These are phyloP conservation scores for Blastomyces parvus DNA, from an alignment of 2,329 filamentous ascomycete genomes.

Conservation along the genomic window DNA sequence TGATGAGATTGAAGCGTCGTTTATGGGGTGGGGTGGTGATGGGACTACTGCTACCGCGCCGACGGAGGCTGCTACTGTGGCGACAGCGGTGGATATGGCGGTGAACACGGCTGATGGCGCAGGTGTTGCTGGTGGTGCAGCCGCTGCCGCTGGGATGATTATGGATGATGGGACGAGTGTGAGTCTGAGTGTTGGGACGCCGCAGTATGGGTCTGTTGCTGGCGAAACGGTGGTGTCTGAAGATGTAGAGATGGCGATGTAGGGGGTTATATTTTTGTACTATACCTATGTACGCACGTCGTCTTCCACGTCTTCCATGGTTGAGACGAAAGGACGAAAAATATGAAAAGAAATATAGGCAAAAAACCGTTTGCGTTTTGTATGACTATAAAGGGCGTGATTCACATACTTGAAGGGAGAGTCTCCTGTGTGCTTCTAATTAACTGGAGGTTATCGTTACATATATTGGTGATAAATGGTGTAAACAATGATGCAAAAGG, in stretches of 20 bases:
- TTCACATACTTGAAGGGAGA: neutral
- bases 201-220: neutral
- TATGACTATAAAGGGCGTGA: neutral
- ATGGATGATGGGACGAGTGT: slow-evolving; percentile 10
- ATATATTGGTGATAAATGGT: neutral
- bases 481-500: neutral
- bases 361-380: neutral
- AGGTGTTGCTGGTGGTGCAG: neutral
- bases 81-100: neutral
- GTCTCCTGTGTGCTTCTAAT: neutral
- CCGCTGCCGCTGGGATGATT: neutral
- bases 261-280: neutral
- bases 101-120: neutral
- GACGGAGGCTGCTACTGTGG: neutral
- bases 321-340: neutral
- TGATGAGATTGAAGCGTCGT: slow-evolving; percentile 68
- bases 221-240: slow-evolving; percentile 18
- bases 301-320: too few relatives aligned
- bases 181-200: slow-evolving; percentile 5
- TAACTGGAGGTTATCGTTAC: neutral
- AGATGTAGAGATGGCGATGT: slow-evolving; percentile 18
- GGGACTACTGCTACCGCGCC: neutral
- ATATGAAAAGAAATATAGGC: neutral
- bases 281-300: neutral
- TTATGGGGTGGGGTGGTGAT: slow-evolving; percentile 50